Evolutionary conservation across 495 filamentous ascomycete genomes (phyloP).

Genomic region (Neurospora sp.): DNA sequence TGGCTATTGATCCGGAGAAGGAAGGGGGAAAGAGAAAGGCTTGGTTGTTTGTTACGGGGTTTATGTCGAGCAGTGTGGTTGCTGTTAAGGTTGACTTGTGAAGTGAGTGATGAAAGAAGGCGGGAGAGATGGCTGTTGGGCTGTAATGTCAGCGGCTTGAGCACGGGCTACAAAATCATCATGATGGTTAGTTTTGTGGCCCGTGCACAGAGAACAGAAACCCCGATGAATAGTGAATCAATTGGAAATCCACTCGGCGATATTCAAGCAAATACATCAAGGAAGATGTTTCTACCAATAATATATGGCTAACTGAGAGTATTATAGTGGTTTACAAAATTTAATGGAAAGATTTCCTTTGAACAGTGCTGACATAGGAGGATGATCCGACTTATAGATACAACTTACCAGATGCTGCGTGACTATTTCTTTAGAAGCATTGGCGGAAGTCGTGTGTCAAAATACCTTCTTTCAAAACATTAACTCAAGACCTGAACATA

Average conservation of each 20-base stretch:
- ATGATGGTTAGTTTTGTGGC: not conserved
- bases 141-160: not conserved
- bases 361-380: too few species aligned
- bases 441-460: too few species aligned
- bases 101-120: not conserved
- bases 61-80: conserved; percentile 41
- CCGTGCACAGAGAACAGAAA: not conserved
- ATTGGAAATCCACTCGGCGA: not conserved
- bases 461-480: too few species aligned
- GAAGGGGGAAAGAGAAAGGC: conserved; percentile 28
- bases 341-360: too few species aligned
- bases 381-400: too few species aligned
- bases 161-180: not conserved
- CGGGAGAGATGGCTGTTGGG: not conserved
- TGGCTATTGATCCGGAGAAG: conserved; percentile 36
- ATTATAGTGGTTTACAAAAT: not conserved
- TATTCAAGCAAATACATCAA: not conserved
- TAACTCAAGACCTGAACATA: not conserved
- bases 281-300: not conserved
- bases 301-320: not conserved
- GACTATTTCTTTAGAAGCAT: too few species aligned
- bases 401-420: too few species aligned
- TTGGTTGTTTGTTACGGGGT: conserved; percentile 51
- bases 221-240: not conserved
- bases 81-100: conserved; percentile 45